A percentile compares a stretch with the other conserved stretches of the same genome.
These are phyloP conservation scores for Tricholoma matsutake DNA, from an alignment of 768 basidiomycete genomes.

Conservation along the genomic window DNA sequence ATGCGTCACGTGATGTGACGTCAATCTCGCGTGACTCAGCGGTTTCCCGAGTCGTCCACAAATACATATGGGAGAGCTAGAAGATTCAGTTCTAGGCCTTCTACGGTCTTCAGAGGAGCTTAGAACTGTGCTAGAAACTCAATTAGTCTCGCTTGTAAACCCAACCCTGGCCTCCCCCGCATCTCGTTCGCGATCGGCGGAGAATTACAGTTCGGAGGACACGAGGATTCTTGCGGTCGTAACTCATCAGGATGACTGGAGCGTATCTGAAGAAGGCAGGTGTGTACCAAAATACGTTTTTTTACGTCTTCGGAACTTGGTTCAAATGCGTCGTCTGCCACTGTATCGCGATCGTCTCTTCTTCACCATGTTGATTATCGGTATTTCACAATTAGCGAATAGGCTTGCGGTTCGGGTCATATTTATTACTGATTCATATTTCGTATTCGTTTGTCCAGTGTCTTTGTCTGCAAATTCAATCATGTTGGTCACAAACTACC, in stretches of 20 bases:
- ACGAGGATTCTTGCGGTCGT: constrained; percentile 48
- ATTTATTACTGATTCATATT: not conserved
- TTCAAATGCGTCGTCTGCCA: not conserved
- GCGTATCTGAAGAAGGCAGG: constrained; percentile 53
- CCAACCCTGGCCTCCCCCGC: not conserved
- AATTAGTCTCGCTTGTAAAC: constrained; percentile 18
- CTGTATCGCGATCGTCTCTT: not conserved
- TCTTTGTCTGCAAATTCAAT: constrained; percentile 47
- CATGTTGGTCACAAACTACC: constrained; percentile 17
- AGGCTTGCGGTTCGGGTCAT: not conserved
- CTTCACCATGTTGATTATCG: not conserved
- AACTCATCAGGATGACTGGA: constrained; percentile 41
- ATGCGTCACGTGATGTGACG: not conserved
- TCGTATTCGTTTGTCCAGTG: constrained; percentile 27
- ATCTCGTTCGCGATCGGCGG: not conserved
- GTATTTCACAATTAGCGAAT: not conserved
- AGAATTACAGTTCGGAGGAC: constrained; percentile 9
- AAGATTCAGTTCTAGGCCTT: constrained; percentile 12
- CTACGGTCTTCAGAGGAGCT: constrained; percentile 41
- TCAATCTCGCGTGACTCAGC: not conserved
- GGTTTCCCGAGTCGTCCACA: not conserved
- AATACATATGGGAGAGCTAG: not conserved
- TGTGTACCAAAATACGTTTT: constrained; percentile 22
- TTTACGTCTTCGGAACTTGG: constrained; percentile 5
- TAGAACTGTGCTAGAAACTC: constrained; percentile 40